Conservation (phyloP, 2,329 filamentous ascomycete genomes). For the Thermochaetoides dissita region DNA sequence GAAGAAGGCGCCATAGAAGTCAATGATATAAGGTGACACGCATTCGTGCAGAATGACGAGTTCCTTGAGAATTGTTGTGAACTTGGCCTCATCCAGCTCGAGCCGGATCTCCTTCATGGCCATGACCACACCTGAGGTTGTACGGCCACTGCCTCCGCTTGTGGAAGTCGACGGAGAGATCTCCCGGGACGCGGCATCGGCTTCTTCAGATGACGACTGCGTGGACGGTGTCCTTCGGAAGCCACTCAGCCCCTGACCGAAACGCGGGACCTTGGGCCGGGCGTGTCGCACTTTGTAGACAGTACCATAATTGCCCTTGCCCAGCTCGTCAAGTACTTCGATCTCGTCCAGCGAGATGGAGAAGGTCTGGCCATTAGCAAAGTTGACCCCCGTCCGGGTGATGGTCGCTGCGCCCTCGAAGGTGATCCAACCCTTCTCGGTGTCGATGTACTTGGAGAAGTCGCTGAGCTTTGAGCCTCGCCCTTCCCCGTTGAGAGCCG, state of each 20-base stretch:
- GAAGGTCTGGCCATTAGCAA: constrained; percentile 78
- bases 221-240: constrained; percentile 27
- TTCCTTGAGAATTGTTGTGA: constrained; percentile 94
- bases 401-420: constrained; percentile 90
- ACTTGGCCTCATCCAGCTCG: constrained; percentile 92
- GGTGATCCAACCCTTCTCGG: constrained; percentile 77
- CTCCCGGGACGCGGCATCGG: constrained; percentile 18
- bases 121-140: constrained; percentile 69
- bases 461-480: constrained; percentile 41
- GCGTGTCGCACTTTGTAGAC: constrained; percentile 93
- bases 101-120: constrained; percentile 98
- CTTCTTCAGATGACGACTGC: constrained; percentile 22
- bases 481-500: constrained; percentile 21
- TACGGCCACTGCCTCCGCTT: constrained; percentile 17
- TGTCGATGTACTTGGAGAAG: constrained; percentile 71
- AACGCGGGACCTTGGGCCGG: constrained; percentile 44
- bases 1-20: constrained; percentile 98
- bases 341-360: constrained; percentile 93
- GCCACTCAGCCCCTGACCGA: constrained; percentile 42
- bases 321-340: constrained; percentile 80
- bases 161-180: constrained; percentile 18
- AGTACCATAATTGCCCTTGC: constrained; percentile 96
- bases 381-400: constrained; percentile 80
- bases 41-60: constrained; percentile 92
- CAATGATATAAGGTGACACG: constrained; percentile 89